Conservation (phyloP, 2,329 filamentous ascomycete species). For the Chrysoporthe austroafricana region DNA sequence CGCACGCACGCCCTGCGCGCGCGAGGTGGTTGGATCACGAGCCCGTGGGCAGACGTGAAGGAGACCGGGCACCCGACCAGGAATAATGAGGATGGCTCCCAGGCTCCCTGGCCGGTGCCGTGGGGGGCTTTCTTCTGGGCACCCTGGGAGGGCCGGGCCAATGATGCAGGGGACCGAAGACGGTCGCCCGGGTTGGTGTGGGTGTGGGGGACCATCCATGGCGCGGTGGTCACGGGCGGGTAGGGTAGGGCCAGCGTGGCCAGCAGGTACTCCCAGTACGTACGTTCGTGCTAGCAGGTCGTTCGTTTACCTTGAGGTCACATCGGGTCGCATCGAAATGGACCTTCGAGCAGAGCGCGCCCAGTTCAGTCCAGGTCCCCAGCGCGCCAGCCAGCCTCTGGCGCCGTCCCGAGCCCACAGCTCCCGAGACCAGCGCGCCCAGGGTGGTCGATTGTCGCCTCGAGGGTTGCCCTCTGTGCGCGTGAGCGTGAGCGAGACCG, state of each 20-base stretch:
- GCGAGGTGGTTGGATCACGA: neutral
- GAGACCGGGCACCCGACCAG: neutral
- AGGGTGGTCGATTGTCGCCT: neutral
- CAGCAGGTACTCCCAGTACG: neutral
- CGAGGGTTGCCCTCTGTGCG: neutral
- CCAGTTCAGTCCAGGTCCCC: neutral
- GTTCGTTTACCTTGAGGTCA: neutral
- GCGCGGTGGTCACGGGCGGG: neutral
- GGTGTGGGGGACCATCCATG: slow-evolving; percentile 2
- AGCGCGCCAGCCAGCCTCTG: neutral
- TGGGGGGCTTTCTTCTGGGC: neutral
- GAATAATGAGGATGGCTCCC: neutral
- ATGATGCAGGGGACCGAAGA: neutral
- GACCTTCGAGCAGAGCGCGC: neutral
- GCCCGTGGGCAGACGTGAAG: neutral
- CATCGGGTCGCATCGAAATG: slow-evolving; percentile 6
- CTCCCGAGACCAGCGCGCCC: neutral
- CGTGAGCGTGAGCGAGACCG: neutral
- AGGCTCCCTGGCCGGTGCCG: neutral
- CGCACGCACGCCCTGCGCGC: no score
- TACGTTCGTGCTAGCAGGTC: no score
- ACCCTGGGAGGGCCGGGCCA: neutral
- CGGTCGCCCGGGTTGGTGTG: neutral
- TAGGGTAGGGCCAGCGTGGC: neutral
- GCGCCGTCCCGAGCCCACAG: neutral